Percentiles rank a stretch among this genome's conserved stretches.
These are phyloP conservation scores for Sicyos edulis DNA, from an alignment of 306 rosid species.

Conservation along the genomic window DNA sequence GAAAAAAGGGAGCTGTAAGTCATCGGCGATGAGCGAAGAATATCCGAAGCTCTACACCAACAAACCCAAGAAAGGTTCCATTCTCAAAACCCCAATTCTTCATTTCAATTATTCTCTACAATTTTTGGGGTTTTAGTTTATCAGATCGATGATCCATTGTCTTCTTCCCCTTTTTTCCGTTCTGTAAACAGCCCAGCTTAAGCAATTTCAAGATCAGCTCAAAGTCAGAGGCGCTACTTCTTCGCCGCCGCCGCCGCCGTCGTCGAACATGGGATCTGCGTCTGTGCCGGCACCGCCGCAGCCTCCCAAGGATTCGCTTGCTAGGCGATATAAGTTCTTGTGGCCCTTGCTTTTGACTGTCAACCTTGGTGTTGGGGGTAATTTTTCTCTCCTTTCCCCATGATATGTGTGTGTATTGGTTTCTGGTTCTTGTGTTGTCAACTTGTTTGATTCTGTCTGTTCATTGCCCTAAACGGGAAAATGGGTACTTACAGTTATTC, in stretches of 20 bases:
- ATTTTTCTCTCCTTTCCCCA: slow-evolving; percentile 14
- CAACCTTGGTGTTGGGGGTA: slow-evolving; percentile 83
- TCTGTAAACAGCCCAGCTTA: slow-evolving; percentile 37
- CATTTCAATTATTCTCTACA: slow-evolving; percentile 14
- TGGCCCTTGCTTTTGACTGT: slow-evolving; percentile 82
- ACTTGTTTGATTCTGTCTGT: background rate
- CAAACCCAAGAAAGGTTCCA: slow-evolving; percentile 64
- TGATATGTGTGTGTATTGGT: background rate
- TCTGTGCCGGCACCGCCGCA: slow-evolving; percentile 31
- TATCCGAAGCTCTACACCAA: slow-evolving; percentile 53
- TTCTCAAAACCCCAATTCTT: background rate
- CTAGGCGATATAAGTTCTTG: slow-evolving; percentile 64
- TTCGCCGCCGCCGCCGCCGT: slow-evolving; percentile 24
- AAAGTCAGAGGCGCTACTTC: slow-evolving; percentile 38
- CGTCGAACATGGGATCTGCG: slow-evolving; percentile 30
- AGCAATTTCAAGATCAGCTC: slow-evolving; percentile 48
- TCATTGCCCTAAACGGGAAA: slow-evolving; percentile 5
- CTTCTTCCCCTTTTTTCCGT: background rate
- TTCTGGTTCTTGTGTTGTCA: background rate
- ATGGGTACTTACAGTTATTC: background rate
- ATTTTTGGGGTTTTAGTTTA: slow-evolving; percentile 18
- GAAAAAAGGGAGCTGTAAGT: background rate
- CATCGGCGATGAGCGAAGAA: slow-evolving; percentile 45
- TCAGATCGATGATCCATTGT: slow-evolving; percentile 2
- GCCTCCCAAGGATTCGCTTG: slow-evolving; percentile 61